Conservation (phyloP, 108 stramenopile genomes). For the Fistulifera pelliculosa region DNA sequence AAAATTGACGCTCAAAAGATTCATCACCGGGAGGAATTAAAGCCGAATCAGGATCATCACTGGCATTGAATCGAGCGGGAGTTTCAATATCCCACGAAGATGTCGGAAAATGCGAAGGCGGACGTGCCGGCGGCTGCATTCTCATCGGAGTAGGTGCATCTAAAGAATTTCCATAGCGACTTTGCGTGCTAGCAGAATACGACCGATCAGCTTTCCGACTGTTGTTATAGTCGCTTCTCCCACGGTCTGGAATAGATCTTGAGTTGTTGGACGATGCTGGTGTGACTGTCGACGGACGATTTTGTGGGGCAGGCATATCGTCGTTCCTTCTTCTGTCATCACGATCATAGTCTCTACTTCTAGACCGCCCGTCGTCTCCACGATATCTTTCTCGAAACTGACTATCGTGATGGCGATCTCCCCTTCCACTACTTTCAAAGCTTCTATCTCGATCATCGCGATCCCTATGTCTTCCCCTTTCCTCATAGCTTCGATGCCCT, state of each 20-base stretch:
- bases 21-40: constrained; percentile 37
- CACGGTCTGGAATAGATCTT: not conserved
- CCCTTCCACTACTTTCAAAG: not conserved
- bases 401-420: not conserved
- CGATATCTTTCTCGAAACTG: not conserved
- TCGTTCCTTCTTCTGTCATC: not conserved
- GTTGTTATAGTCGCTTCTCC: not conserved
- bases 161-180: not conserved
- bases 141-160: not conserved
- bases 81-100: constrained; percentile 20
- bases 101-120: not conserved
- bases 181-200: not conserved
- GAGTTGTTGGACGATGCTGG: no score
- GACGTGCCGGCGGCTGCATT: not conserved
- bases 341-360: constrained; percentile 1
- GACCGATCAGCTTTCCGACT: not conserved
- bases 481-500: not conserved
- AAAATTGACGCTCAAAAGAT: constrained; percentile 88
- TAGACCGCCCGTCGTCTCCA: not conserved
- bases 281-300: not conserved
- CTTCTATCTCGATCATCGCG: not conserved
- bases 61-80: not conserved
- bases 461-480: constrained; percentile 1
- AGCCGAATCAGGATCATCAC: constrained; percentile 1
- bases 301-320: not conserved